These are phyloP conservation scores for Arctostaphylos glauca DNA, from an alignment of 148 eudicot species.

Conservation along the genomic window DNA sequence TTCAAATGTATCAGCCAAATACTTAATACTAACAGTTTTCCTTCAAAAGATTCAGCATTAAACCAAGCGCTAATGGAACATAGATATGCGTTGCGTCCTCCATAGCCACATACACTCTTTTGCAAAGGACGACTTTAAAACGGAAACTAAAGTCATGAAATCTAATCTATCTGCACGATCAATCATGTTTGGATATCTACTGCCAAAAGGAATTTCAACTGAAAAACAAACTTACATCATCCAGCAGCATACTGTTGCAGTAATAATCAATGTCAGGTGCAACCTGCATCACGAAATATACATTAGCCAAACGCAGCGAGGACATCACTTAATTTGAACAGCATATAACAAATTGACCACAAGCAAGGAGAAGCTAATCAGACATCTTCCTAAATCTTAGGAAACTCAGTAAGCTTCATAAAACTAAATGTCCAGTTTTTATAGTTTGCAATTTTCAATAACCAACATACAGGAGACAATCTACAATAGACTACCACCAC, in stretches of 20 bases:
- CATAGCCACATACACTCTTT: not conserved
- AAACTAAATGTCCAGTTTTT: not conserved
- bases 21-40: not conserved
- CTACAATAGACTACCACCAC: not conserved
- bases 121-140: not conserved
- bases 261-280: constrained; percentile 71
- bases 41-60: not conserved
- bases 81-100: not conserved
- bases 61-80: not conserved
- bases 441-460: not conserved
- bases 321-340: not conserved
- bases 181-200: not conserved
- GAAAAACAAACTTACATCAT: constrained; percentile 75
- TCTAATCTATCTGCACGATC: not conserved
- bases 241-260: constrained; percentile 97
- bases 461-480: not conserved
- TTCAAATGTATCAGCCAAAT: not conserved
- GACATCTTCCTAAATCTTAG: not conserved
- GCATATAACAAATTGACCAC: not conserved
- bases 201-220: not conserved
- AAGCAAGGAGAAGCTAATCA: not conserved
- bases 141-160: not conserved
- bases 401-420: not conserved
- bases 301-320: not conserved
- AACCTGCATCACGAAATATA: constrained; percentile 56